phyloP scores from a whole-genome alignment of 2,329 filamentous ascomycete species.

The Myriangium duriaei region DNA sequence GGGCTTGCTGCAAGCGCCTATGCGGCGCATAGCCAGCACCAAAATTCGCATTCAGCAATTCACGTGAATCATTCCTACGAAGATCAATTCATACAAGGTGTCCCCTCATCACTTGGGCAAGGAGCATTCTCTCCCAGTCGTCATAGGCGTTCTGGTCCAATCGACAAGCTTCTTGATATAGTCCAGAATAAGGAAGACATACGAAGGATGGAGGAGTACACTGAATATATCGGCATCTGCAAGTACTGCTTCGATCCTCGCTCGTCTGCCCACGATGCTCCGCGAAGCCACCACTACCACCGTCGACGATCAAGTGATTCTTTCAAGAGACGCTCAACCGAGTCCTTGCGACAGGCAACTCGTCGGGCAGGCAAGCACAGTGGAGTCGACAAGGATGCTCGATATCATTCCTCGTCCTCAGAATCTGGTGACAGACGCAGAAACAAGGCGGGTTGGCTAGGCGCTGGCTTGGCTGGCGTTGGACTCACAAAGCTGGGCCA shows the following conservation, averaged over 20 bases:
- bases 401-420: constrained; percentile 35
- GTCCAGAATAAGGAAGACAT: constrained; percentile 54
- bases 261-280: constrained; percentile 43
- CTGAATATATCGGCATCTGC: constrained; percentile 53
- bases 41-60: neutral
- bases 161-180: constrained; percentile 45
- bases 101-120: neutral
- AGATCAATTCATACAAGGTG: constrained; percentile 4
- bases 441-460: constrained; percentile 38
- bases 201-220: constrained; percentile 53
- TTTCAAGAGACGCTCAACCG: constrained; percentile 19
- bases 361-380: constrained; percentile 15
- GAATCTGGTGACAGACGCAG: constrained; percentile 19
- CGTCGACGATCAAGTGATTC: constrained; percentile 33
- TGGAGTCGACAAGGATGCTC: constrained; percentile 47
- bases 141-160: constrained; percentile 43
- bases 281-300: constrained; percentile 47
- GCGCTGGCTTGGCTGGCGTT: constrained; percentile 42
- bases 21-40: constrained; percentile 15
- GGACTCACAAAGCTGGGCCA: constrained; percentile 41
- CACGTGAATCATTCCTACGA: constrained; percentile 6
- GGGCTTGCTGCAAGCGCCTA: constrained; percentile 10
- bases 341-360: constrained; percentile 18
- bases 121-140: neutral
- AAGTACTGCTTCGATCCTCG: constrained; percentile 52